phyloP scores from a whole-genome alignment of 2,329 filamentous ascomycete species.

The Arachnopeziza araneosa region DNA sequence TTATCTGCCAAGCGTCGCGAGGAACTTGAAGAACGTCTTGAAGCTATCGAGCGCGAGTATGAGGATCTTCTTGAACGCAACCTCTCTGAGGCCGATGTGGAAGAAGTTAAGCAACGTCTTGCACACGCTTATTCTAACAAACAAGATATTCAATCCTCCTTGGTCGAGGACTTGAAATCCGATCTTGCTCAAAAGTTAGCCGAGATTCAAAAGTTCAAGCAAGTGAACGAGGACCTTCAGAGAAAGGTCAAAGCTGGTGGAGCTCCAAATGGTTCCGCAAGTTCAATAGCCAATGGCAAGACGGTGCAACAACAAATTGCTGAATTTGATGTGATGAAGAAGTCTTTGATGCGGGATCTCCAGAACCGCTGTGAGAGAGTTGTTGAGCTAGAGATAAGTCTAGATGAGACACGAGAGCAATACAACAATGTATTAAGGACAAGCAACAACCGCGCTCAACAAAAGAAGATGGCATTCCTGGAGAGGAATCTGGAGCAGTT shows the following conservation, averaged over 20 bases:
- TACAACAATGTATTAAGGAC: slow-evolving; percentile 97
- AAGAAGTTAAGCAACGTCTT: slow-evolving; percentile 76
- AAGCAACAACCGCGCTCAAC: slow-evolving; percentile 96
- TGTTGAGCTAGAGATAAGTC: slow-evolving; percentile 93
- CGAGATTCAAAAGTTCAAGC: slow-evolving; percentile 76
- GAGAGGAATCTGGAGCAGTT: slow-evolving; percentile 97
- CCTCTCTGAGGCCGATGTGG: slow-evolving; percentile 69
- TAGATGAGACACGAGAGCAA: slow-evolving; percentile 96
- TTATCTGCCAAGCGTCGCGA: slow-evolving; percentile 62
- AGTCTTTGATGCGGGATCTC: slow-evolving; percentile 96
- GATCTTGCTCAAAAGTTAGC: slow-evolving; percentile 73
- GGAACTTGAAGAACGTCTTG: slow-evolving; percentile 72
- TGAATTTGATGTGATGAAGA: slow-evolving; percentile 99
- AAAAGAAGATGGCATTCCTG: slow-evolving; percentile 99
- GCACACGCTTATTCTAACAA: slow-evolving; percentile 72
- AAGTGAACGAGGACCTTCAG: slow-evolving; percentile 75
- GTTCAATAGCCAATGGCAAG: slow-evolving; percentile 68
- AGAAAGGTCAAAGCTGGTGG: slow-evolving; percentile 61
- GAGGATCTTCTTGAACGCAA: slow-evolving; percentile 77
- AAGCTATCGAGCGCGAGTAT: slow-evolving; percentile 73
- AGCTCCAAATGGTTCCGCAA: slow-evolving; percentile 52
- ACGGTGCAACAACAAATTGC: slow-evolving; percentile 96
- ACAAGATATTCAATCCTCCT: slow-evolving; percentile 65
- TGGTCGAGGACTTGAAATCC: slow-evolving; percentile 70
- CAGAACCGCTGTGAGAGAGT: slow-evolving; percentile 98